Evolutionary conservation across 1,284 basidiomycete genomes (phyloP).

Genomic region (Malassezia cuniculi): DNA sequence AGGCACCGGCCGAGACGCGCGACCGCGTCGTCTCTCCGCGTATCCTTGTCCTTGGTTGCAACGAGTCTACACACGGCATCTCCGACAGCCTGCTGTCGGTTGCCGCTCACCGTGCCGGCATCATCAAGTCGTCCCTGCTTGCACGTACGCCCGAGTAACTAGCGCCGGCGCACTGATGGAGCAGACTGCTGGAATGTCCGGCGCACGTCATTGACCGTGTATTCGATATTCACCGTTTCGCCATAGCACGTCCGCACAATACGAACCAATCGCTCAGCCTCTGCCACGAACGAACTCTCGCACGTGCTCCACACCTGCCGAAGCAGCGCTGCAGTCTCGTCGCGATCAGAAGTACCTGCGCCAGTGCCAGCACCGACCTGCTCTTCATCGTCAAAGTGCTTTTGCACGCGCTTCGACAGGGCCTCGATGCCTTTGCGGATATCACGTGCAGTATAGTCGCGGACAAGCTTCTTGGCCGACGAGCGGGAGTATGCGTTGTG

Average conservation of each 20-base stretch:
- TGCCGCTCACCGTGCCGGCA: slow-evolving; percentile 34
- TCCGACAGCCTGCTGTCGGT: slow-evolving; percentile 37
- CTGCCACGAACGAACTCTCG: slow-evolving; percentile 2
- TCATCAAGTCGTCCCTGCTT: slow-evolving; percentile 25
- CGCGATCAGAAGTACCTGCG: background rate
- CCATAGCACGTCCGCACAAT: slow-evolving; percentile 10
- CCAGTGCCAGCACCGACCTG: background rate
- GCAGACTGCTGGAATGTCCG: slow-evolving; percentile 5
- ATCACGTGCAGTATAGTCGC: slow-evolving; percentile 76
- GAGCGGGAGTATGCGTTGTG: slow-evolving; percentile 66
- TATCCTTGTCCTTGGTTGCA: slow-evolving; percentile 39
- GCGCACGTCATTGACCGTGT: slow-evolving; percentile 61
- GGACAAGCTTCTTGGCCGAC: slow-evolving; percentile 67
- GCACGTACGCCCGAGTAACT: slow-evolving; percentile 27
- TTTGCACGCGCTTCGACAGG: slow-evolving; percentile 80
- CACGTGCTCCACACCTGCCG: slow-evolving; percentile 9
- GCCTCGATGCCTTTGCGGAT: slow-evolving; percentile 68
- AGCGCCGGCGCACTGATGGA: slow-evolving; percentile 10
- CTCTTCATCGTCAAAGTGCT: slow-evolving; percentile 67
- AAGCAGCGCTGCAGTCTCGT: slow-evolving; percentile 11
- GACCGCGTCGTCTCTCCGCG: slow-evolving; percentile 13
- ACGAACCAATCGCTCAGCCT: slow-evolving; percentile 7
- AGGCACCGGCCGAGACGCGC: background rate
- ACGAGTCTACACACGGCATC: slow-evolving; percentile 40
- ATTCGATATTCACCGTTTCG: slow-evolving; percentile 20